Evolutionary conservation across 1,284 basidiomycete genomes (phyloP).

Genomic region (Hemileia vastatrix): DNA sequence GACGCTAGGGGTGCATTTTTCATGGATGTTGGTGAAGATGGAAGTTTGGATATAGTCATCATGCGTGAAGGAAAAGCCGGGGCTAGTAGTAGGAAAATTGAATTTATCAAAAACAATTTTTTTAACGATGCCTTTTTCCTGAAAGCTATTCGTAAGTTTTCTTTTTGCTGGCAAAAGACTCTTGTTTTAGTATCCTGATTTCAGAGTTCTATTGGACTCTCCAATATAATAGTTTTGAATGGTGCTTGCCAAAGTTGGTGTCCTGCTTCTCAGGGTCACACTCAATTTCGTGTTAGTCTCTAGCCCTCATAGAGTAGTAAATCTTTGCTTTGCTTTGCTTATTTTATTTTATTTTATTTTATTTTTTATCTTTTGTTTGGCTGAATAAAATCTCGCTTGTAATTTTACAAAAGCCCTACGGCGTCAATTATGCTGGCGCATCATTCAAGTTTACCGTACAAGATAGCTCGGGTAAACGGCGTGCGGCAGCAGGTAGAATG

Average conservation of each 20-base stretch:
- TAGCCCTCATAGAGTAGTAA: constrained; percentile 21
- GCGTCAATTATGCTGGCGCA: constrained; percentile 85
- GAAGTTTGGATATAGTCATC: constrained; percentile 76
- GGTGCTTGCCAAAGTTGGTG: constrained; percentile 82
- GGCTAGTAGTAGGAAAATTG: constrained; percentile 47
- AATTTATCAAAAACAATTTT: constrained; percentile 93
- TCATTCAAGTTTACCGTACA: constrained; percentile 96
- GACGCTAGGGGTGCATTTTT: constrained; percentile 75
- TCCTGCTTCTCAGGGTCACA: constrained; percentile 53
- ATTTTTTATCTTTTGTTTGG: constrained; percentile 3
- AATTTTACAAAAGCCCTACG: constrained; percentile 59
- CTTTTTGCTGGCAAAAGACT: constrained; percentile 21
- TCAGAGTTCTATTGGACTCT: constrained; percentile 1
- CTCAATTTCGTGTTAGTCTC: constrained; percentile 59
- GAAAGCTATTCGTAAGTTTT: constrained; percentile 69
- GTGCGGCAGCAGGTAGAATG: constrained; percentile 70
- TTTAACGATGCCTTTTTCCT: constrained; percentile 99
- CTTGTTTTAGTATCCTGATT: not conserved
- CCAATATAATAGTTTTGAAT: constrained; percentile 60
- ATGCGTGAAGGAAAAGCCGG: constrained; percentile 63
- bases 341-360: not conserved
- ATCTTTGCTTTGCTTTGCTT: constrained; percentile 7
- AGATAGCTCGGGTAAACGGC: constrained; percentile 77
- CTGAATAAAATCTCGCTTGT: not conserved
- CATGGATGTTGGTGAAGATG: constrained; percentile 92